These are phyloP conservation scores for Globisporangium recalcitrans DNA, from an alignment of 352 stramenopile genomes.

Conservation along the genomic window DNA sequence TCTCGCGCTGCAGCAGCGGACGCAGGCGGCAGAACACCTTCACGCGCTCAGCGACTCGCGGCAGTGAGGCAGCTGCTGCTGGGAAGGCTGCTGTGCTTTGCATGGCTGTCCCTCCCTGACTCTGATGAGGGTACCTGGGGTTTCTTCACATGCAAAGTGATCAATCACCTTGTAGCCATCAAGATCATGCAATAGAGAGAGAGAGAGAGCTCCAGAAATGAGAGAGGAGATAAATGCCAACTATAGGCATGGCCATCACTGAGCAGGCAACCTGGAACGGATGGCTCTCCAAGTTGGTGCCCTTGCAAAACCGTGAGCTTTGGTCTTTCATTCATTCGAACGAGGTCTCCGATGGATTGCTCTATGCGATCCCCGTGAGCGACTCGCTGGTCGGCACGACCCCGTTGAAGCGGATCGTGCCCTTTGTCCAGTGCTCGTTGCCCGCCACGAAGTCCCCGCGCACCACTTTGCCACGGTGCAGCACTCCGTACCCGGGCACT, in stretches of 20 bases:
- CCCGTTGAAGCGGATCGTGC: constrained; percentile 37
- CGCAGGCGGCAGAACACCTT: constrained; percentile 63
- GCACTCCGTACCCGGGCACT: constrained; percentile 24
- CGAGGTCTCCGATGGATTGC: background rate
- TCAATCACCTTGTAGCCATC: no score
- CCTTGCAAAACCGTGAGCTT: no score
- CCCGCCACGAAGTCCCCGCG: constrained; percentile 58
- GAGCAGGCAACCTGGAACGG: no score
- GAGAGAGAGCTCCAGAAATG: no score
- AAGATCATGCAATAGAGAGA: no score
- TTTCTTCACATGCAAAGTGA: no score
- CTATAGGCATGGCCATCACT: no score
- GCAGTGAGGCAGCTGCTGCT: background rate
- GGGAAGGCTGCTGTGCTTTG: background rate
- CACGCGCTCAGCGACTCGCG: constrained; percentile 36
- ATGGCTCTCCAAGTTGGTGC: no score
- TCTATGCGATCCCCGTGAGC: background rate
- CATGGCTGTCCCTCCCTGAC: background rate
- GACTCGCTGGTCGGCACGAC: constrained; percentile 10
- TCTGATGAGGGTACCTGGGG: background rate
- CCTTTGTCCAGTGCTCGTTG: constrained; percentile 57
- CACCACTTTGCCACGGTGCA: constrained; percentile 56
- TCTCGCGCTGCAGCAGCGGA: constrained; percentile 54
- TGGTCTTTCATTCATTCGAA: background rate
- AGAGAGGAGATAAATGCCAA: no score